Conservation (phyloP, 2,329 filamentous ascomycete genomes). For the Aureobasidium sp. region DNA sequence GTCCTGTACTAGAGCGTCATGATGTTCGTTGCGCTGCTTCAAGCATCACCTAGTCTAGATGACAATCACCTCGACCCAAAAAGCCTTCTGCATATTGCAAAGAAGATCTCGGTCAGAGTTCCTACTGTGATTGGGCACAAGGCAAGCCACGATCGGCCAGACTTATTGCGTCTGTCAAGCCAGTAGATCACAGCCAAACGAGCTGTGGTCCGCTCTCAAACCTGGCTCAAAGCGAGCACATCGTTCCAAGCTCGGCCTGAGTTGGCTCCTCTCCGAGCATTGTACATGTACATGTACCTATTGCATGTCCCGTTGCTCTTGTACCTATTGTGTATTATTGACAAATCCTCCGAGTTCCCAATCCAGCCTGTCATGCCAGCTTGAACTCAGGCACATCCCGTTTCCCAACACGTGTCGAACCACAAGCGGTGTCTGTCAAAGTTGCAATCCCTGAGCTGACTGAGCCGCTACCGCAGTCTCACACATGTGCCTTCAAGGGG, state of each 20-base stretch:
- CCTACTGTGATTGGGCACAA: background rate
- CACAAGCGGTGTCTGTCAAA: background rate
- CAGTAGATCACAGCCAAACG: background rate
- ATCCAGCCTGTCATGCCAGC: background rate
- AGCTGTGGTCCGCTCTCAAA: background rate
- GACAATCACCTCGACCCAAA: background rate
- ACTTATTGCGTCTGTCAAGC: background rate
- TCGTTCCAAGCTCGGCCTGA: background rate
- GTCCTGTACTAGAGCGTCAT: background rate
- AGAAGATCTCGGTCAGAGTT: background rate
- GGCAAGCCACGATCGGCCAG: background rate
- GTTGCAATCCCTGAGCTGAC: slow-evolving; percentile 2
- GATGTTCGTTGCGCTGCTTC: background rate
- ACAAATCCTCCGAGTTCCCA: background rate
- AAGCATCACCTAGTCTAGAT: background rate
- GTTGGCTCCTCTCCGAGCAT: background rate
- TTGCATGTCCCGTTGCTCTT: background rate
- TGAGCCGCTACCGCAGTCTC: background rate
- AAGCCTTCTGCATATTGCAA: background rate
- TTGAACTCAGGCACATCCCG: background rate
- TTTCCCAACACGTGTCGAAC: background rate
- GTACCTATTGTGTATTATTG: background rate
- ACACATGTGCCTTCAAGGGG: background rate
- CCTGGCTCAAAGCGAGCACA: background rate
- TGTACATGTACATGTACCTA: background rate